Percentiles rank a stretch among this genome's conserved stretches.
These are phyloP conservation scores for Antitrichia curtipendula DNA, from an alignment of 225 moss, liverwort and hornwort genomes.

Conservation along the genomic window DNA sequence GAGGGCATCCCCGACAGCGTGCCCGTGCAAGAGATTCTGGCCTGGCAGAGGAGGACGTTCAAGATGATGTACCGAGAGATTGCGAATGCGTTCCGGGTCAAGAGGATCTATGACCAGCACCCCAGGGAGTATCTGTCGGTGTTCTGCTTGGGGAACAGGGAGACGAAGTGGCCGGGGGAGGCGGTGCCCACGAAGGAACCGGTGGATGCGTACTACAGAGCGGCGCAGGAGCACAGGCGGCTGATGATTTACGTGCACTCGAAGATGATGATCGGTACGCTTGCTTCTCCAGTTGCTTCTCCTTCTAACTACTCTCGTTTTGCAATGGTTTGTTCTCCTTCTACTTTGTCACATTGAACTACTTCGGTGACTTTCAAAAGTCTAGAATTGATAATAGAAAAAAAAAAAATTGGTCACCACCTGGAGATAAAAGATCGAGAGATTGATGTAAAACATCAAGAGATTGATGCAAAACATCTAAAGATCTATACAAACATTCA, in stretches of 20 bases:
- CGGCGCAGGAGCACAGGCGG: slow-evolving; percentile 57
- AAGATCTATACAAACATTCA: no score
- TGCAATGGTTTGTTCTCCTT: not conserved
- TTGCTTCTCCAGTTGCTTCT: not conserved
- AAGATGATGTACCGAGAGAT: slow-evolving; percentile 85
- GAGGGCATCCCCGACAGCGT: slow-evolving; percentile 63
- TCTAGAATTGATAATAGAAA: no score
- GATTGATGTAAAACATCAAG: no score
- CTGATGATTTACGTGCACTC: slow-evolving; percentile 90
- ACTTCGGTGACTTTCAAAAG: no score
- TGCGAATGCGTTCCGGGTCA: slow-evolving; percentile 31
- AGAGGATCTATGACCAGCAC: slow-evolving; percentile 29
- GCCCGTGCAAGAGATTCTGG: slow-evolving; percentile 71
- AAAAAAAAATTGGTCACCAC: no score
- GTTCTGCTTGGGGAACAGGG: slow-evolving; percentile 77
- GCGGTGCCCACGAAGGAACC: slow-evolving; percentile 13
- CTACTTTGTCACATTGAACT: no score
- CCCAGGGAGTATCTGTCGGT: slow-evolving; percentile 70
- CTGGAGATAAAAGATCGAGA: no score
- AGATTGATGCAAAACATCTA: no score
- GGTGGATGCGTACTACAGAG: slow-evolving; percentile 14
- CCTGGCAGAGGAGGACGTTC: slow-evolving; percentile 56
- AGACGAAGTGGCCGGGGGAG: slow-evolving; percentile 25
- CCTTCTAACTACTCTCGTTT: not conserved
- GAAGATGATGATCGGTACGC: slow-evolving; percentile 94